Conservation (phyloP, 192 early-diverging fungal species). For the Gryganskiella cystojenkinii region DNA sequence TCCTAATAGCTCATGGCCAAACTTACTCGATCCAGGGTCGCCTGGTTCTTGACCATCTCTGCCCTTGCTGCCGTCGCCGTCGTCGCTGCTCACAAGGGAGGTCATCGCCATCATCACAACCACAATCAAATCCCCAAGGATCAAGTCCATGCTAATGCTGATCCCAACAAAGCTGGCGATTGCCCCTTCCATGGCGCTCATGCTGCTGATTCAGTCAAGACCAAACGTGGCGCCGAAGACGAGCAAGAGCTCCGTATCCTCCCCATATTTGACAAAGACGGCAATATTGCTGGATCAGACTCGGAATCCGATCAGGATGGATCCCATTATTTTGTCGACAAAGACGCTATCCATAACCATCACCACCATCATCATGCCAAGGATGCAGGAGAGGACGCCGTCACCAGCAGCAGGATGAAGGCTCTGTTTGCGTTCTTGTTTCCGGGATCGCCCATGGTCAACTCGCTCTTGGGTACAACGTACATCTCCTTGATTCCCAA, state of each 20-base stretch:
- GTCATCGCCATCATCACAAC: slow-evolving; percentile 10
- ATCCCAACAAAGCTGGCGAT: slow-evolving; percentile 24
- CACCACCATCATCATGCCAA: too few species aligned
- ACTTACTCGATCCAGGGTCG: slow-evolving; percentile 32
- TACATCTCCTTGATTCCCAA: slow-evolving; percentile 89
- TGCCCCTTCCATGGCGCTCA: slow-evolving; percentile 39
- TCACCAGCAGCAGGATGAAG: slow-evolving; percentile 46
- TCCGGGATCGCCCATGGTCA: slow-evolving; percentile 66
- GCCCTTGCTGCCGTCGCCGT: slow-evolving; percentile 16
- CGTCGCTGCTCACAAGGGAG: slow-evolving; percentile 29
- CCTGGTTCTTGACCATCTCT: slow-evolving; percentile 14
- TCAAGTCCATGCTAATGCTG: slow-evolving; percentile 35
- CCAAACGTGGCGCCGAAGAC: neutral
- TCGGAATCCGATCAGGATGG: slow-evolving; percentile 3
- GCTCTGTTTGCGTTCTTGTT: slow-evolving; percentile 64
- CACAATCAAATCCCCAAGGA: slow-evolving; percentile 24
- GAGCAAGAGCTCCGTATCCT: slow-evolving; percentile 28
- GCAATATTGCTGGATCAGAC: slow-evolving; percentile 23
- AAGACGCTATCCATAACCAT: too few species aligned
- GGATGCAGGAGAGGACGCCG: neutral
- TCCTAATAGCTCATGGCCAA: slow-evolving; percentile 14
- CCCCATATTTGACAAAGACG: slow-evolving; percentile 41
- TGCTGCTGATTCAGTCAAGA: neutral
- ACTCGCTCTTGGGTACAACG: slow-evolving; percentile 77
- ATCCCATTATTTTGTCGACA: too few species aligned